Evolutionary conservation across 176 grass and related monocot species (phyloP).

Genomic region (Aegilops longissima): DNA sequence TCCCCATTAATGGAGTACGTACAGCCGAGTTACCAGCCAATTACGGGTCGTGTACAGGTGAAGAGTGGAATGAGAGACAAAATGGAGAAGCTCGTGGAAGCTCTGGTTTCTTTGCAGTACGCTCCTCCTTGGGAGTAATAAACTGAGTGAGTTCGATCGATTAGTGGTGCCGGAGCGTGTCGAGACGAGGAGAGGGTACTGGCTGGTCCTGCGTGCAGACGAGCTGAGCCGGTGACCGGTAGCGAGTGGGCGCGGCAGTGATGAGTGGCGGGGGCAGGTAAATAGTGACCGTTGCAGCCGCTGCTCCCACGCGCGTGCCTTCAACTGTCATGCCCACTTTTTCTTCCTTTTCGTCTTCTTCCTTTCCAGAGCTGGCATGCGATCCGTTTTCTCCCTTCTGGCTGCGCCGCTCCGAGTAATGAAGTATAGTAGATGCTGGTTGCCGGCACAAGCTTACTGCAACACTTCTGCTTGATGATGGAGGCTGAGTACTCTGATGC

Average conservation of each 20-base stretch:
- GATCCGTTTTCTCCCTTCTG: not conserved
- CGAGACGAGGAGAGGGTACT: not conserved
- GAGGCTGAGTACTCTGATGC: not conserved
- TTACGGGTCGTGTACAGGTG: not conserved
- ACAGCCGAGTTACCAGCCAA: not conserved
- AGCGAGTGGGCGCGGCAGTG: not conserved
- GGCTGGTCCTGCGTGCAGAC: not conserved
- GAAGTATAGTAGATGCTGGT: not conserved
- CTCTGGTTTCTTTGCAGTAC: not conserved
- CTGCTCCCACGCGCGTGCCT: constrained; percentile 10
- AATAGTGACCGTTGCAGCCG: constrained; percentile 43
- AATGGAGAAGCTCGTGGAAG: not conserved
- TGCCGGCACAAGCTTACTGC: not conserved
- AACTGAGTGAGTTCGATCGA: not conserved
- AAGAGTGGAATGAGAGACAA: not conserved
- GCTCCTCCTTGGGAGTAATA: not conserved
- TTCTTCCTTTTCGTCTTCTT: not conserved
- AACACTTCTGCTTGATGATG: not conserved
- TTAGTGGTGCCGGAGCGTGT: not conserved
- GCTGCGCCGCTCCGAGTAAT: not conserved
- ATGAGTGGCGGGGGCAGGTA: not conserved
- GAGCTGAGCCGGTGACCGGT: not conserved
- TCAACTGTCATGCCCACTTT: not conserved
- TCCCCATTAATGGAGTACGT: not conserved
- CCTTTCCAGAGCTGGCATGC: not conserved